Percentiles rank a stretch among this genome's conserved stretches.
phyloP scores from a whole-genome alignment of 2,329 filamentous ascomycete species.

The Pleochaeta shiraiana region DNA sequence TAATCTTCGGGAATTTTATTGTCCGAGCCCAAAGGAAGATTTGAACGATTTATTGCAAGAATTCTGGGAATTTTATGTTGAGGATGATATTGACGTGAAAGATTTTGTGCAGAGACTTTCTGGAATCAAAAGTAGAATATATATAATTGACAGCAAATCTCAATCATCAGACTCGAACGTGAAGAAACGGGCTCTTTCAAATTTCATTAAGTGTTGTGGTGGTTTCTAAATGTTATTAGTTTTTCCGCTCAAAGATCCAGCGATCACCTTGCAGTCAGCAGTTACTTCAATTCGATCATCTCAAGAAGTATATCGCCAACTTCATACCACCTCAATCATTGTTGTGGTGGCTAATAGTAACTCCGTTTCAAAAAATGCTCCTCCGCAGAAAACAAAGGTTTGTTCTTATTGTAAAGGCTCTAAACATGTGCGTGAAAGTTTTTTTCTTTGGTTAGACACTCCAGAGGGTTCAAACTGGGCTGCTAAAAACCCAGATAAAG shows the following conservation, averaged over 20 bases:
- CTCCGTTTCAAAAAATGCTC: background rate
- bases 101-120: no score
- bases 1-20: no score
- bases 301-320: background rate
- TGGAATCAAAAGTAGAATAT: background rate
- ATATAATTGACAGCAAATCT: background rate
- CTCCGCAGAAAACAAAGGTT: background rate
- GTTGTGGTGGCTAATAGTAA: background rate
- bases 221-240: constrained; percentile 1
- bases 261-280: background rate
- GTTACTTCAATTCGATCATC: background rate
- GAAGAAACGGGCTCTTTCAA: background rate
- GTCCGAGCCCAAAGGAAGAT: no score
- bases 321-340: background rate
- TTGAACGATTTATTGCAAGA: no score
- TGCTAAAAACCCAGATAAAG: background rate
- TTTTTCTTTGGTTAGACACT: background rate
- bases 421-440: background rate
- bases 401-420: background rate
- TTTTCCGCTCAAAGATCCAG: background rate
- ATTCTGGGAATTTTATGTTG: no score
- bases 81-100: background rate
- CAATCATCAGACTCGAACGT: background rate
- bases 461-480: background rate
- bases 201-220: constrained; percentile 2